phyloP scores from a whole-genome alignment of 306 rosid species.

The Cyclanthera cordifolia region DNA sequence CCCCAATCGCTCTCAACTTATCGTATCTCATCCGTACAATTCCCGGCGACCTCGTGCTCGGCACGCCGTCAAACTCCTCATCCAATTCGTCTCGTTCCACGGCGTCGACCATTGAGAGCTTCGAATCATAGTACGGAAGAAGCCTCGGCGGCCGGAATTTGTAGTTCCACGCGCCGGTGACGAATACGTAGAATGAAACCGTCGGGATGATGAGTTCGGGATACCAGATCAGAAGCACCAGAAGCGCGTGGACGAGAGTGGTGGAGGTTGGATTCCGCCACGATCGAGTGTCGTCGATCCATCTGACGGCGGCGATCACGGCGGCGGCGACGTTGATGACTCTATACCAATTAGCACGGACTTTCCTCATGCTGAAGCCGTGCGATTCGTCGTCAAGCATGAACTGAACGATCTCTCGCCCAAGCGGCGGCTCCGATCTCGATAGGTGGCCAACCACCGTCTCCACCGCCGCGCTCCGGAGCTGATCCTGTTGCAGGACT shows the following conservation, averaged over 20 bases:
- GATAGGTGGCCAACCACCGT: constrained; percentile 50
- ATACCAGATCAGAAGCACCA: constrained; percentile 67
- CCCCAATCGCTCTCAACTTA: constrained; percentile 51
- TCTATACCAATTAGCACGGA: constrained; percentile 64
- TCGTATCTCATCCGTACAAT: constrained; percentile 48
- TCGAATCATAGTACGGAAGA: constrained; percentile 49
- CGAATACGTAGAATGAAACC: constrained; percentile 41
- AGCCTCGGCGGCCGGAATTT: constrained; percentile 41
- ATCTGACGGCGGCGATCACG: constrained; percentile 39
- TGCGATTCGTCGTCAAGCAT: constrained; percentile 68
- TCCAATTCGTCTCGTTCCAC: constrained; percentile 64
- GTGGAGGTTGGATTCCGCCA: constrained; percentile 80
- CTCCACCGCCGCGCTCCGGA: constrained; percentile 50
- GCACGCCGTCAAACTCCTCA: constrained; percentile 61
- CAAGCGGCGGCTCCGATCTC: constrained; percentile 62
- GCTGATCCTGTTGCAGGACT: constrained; percentile 46
- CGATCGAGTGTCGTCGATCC: constrained; percentile 67
- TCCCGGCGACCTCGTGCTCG: constrained; percentile 32
- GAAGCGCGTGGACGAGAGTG: constrained; percentile 48
- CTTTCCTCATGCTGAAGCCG: constrained; percentile 63
- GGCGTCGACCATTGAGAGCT: constrained; percentile 41
- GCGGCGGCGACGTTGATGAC: constrained; percentile 42
- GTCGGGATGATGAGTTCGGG: constrained; percentile 75
- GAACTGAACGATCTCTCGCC: constrained; percentile 47
- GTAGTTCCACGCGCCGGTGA: constrained; percentile 61